Evolutionary conservation across 352 stramenopile genomes (phyloP), one percentile per base, ranked within the genome.

Genomic region (Sclerospora graminicola): DNA sequence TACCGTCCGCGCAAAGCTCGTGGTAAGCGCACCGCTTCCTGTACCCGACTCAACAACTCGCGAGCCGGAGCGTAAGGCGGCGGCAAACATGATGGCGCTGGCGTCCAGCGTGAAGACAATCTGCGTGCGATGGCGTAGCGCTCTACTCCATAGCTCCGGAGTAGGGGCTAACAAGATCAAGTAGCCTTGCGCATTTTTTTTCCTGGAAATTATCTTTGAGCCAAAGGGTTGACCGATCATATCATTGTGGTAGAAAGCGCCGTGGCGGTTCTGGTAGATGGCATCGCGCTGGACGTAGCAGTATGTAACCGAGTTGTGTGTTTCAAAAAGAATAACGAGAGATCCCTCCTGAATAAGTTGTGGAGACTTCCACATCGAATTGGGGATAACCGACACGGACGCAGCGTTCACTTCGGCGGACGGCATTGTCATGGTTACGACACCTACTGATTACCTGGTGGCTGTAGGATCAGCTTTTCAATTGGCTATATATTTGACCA

Each of bases 321-420:
- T 92, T 71, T 98, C 90, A 60, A 97, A 98, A 14, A 99, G 82
- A 14, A 99, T 96, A n/a, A 98, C 90, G 13, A 98, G 78, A 45
- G 91, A 80, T 38, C 87, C 89, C 37, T 78, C 71, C 15, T 70
- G 14, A 33, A 91, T 85, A 8, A 81, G 28, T 18, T 20, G 24
- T 7, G 57, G 35, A 23, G 70, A 82, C 27, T 65, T 51, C 78
- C 78, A 90, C 70, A 90, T 82, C 47, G 46, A 51, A 48, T 83
- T 86, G 20, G 66, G 66, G 41, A 83, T 82, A 20, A 52, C 45
- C 24, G 28, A 42, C 41, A 49, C 53, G 5, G 57, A 57, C 36
- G 48, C 48, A 5, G 56, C 56, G 34, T 65, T 65, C 9, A 39
- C 51, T n/a, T 57, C 32, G 13, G 42, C 45, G 10, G 51, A 58